Evolutionary conservation across 306 rosid species (phyloP), one percentile per base, ranked within the genome.

Genomic region (Trifolium fragiferum): DNA sequence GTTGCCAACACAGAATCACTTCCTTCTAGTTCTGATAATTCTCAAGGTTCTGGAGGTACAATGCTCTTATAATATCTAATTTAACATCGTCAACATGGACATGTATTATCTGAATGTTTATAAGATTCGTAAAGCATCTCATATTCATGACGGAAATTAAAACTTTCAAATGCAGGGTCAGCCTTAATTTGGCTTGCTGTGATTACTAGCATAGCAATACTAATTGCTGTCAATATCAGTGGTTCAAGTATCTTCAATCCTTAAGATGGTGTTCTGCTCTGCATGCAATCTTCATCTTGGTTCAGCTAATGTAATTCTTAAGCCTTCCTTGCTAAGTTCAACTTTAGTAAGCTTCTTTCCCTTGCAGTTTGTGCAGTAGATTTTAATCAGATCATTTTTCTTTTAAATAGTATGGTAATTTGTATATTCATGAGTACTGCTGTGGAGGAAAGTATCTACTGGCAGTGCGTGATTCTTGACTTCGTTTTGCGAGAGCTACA

Each of bases 171-270:
- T 86, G 87, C 94, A 94, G 97, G 90, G 30, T 85, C 82, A 27
- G 86, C 88, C 27, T 78, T 95, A 76, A 62, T 90, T 74, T 95
- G 99, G 99, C 84, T 92, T 35, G 90, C 98, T n/a, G 92, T 87
- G 80, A 82, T 92, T 63, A 84, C 98, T 4, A 40, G 96, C 84
- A 58, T 87, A 61, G 87, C 93, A 0, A 73, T 89, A 62, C 82
- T 95, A 66, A 90, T 90, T 83, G 87, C 99, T 51, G 7, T 86
- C 82, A 89, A 85, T 69, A 81, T 92, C 37, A 93, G 96, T 21
- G 92, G 98, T 73, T 90, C 98, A 53, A 85, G 83, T 82, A 70
- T 95, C 79, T 95, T 95, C 92, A 95, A 94, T 82, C 99, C 97
- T 66, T 94, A 80, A 90, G 62, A 62, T 51, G 71, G 72, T 23